Percentiles rank a stretch among this genome's conserved stretches.
Conservation (phyloP, 2,329 filamentous ascomycete species). For the Phaeosphaeriaceae sp. region DNA sequence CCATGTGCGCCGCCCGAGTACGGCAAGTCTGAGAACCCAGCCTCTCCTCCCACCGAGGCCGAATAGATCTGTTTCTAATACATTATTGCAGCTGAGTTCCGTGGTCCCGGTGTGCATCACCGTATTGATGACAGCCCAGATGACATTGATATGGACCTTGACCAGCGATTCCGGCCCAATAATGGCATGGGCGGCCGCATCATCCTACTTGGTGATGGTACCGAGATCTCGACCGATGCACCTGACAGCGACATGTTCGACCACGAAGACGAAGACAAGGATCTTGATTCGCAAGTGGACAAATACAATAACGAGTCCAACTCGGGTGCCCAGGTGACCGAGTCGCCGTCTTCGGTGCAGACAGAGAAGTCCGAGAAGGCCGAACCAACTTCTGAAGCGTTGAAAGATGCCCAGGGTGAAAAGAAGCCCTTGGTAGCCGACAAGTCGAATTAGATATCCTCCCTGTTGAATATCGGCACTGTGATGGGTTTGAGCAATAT, state of each 20-base stretch:
- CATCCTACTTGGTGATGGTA: constrained; percentile 94
- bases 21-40: constrained; percentile 73
- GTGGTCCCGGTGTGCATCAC: constrained; percentile 59
- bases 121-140: constrained; percentile 58
- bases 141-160: constrained; percentile 76
- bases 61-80: constrained; percentile 47
- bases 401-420: constrained; percentile 24
- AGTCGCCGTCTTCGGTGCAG: constrained; percentile 47
- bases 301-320: constrained; percentile 59
- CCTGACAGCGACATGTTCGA: constrained; percentile 95
- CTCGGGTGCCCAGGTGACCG: constrained; percentile 31
- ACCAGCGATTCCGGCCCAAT: constrained; percentile 72
- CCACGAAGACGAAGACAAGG: constrained; percentile 84
- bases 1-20: constrained; percentile 99
- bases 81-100: constrained; percentile 55
- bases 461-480: neutral
- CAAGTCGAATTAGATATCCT: neutral
- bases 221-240: constrained; percentile 86
- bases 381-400: neutral
- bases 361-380: constrained; percentile 43
- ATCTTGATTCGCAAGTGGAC: constrained; percentile 82
- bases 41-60: constrained; percentile 43
- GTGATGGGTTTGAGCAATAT: neutral
- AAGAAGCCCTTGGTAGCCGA: constrained; percentile 22
- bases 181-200: constrained; percentile 74